Percentiles rank a stretch among this genome's conserved stretches.
Conservation (phyloP, 345 rosid species). For the Rhodamnia argentea region DNA sequence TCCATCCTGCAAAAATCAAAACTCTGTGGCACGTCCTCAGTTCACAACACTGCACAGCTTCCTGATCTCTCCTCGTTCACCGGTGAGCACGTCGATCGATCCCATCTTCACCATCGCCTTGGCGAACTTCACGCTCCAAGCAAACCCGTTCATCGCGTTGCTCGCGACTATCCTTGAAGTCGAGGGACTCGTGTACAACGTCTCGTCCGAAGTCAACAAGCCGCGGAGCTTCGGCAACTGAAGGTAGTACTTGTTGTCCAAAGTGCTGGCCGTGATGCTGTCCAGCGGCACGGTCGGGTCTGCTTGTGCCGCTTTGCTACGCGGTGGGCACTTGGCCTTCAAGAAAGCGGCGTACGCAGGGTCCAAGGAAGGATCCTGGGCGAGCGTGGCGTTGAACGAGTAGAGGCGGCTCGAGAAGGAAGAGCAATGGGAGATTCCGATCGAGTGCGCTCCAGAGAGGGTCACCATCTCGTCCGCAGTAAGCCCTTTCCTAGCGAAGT, state of each 20-base stretch:
- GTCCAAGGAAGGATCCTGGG: conserved; percentile 34
- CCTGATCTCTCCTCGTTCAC: conserved; percentile 26
- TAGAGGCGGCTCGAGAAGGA: conserved; percentile 26
- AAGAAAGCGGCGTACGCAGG: conserved; percentile 12
- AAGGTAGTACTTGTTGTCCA: conserved; percentile 30
- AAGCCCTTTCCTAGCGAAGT: conserved; percentile 24
- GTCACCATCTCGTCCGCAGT: conserved; percentile 38
- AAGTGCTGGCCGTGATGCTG: conserved; percentile 5
- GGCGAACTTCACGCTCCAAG: conserved; percentile 21
- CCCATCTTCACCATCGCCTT: conserved; percentile 34
- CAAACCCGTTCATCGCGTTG: conserved; percentile 8
- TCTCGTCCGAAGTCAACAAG: conserved; percentile 29
- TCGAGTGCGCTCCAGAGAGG: conserved; percentile 38
- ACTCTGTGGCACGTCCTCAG: background rate
- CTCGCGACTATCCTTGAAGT: conserved; percentile 15
- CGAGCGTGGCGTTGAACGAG: conserved; percentile 17
- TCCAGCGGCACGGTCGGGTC: conserved; percentile 17
- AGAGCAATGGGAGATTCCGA: conserved; percentile 33
- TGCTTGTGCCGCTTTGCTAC: background rate
- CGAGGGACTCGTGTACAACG: conserved; percentile 10
- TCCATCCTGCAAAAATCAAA: background rate
- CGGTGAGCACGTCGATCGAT: conserved; percentile 21
- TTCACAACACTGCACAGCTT: conserved; percentile 20
- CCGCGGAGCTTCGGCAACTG: conserved; percentile 17
- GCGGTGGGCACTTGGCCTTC: conserved; percentile 27